These are phyloP conservation scores for Phycomyces blakesleeanus DNA, from an alignment of 192 early-diverging fungal genomes.

Conservation along the genomic window DNA sequence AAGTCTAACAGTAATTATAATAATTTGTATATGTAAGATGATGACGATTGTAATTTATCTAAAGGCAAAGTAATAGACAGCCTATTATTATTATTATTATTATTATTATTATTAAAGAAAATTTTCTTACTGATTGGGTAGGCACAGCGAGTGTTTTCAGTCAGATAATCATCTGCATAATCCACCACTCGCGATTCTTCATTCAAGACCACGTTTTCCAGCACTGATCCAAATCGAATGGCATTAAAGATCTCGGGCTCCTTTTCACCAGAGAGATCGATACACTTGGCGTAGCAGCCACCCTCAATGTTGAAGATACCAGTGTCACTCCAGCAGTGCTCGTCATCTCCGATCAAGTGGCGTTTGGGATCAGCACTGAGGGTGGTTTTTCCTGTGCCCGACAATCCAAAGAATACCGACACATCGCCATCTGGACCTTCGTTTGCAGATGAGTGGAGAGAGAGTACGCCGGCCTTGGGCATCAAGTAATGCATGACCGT, in stretches of 20 bases:
- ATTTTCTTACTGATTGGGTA: slow-evolving; percentile 72
- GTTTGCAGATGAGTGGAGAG: slow-evolving; percentile 91
- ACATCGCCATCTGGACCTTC: slow-evolving; percentile 83
- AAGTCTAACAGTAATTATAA: too few relatives aligned
- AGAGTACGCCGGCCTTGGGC: slow-evolving; percentile 86
- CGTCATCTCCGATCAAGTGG: slow-evolving; percentile 94
- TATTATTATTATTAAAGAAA: background rate
- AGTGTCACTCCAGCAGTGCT: slow-evolving; percentile 95
- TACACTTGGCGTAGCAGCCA: slow-evolving; percentile 96
- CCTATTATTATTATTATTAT: background rate
- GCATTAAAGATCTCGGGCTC: slow-evolving; percentile 97
- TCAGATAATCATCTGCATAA: slow-evolving; percentile 73
- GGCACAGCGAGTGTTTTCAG: slow-evolving; percentile 94
- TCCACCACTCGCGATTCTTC: slow-evolving; percentile 70
- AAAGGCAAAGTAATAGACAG: too few relatives aligned
- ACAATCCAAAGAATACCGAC: slow-evolving; percentile 96
- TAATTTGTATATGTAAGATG: too few relatives aligned
- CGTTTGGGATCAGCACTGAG: slow-evolving; percentile 93
- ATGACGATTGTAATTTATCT: too few relatives aligned
- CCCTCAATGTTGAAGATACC: slow-evolving; percentile 99
- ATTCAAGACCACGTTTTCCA: slow-evolving; percentile 90
- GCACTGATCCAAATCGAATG: slow-evolving; percentile 84
- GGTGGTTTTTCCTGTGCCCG: slow-evolving; percentile 97
- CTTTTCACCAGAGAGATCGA: slow-evolving; percentile 91
- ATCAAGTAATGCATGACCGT: slow-evolving; percentile 98